phyloP scores from a whole-genome alignment of 148 eudicot species.

The Camellia japonica region DNA sequence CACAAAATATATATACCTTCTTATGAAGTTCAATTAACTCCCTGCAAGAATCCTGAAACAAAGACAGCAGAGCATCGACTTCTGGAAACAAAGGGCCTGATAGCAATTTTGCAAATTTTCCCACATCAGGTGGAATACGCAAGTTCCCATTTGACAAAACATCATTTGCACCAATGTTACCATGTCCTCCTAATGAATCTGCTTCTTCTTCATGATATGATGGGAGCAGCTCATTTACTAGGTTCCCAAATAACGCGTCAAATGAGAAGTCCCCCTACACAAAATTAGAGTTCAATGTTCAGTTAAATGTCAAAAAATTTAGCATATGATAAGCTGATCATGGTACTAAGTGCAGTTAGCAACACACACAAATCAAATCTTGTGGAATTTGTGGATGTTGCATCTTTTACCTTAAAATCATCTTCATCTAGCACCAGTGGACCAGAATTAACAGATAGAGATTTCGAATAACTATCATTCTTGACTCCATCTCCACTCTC shows the following conservation, averaged over 20 bases:
- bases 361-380: not conserved
- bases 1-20: conserved; percentile 46
- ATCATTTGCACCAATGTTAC: conserved; percentile 39
- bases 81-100: conserved; percentile 90
- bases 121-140: conserved; percentile 38
- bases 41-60: conserved; percentile 82
- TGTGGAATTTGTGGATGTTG: not conserved
- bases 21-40: conserved; percentile 75
- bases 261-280: conserved; percentile 92
- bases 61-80: conserved; percentile 70
- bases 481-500: conserved; percentile 33
- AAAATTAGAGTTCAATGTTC: conserved; percentile 12
- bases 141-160: conserved; percentile 54
- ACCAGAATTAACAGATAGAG: conserved; percentile 38
- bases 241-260: conserved; percentile 89
- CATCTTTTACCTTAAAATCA: conserved; percentile 69
- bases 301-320: not conserved
- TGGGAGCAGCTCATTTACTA: conserved; percentile 80
- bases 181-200: conserved; percentile 58
- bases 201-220: conserved; percentile 65
- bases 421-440: conserved; percentile 76
- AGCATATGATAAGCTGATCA: not conserved
- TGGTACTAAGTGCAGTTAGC: not conserved
- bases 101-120: conserved; percentile 42
- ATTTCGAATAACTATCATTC: conserved; percentile 28